Conservation (phyloP, 371 early-diverging fungal species). For the Actinomortierella ambigua region DNA sequence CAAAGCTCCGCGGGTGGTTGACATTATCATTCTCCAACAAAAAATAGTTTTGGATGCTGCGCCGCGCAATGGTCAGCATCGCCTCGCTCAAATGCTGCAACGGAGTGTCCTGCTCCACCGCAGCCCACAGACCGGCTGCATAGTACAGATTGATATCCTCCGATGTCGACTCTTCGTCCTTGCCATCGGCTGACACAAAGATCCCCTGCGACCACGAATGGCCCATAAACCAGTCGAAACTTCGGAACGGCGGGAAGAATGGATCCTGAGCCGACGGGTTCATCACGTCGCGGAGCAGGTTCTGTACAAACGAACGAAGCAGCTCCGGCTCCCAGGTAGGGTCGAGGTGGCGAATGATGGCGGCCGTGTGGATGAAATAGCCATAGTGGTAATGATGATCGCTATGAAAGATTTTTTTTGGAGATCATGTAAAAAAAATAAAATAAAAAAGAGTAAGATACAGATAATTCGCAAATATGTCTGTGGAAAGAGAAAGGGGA, state of each 20-base stretch:
- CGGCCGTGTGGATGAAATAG: slow-evolving; percentile 68
- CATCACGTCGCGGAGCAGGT: slow-evolving; percentile 72
- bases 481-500: background rate
- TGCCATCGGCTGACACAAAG: slow-evolving; percentile 67
- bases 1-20: slow-evolving; percentile 56
- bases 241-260: slow-evolving; percentile 68
- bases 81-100: slow-evolving; percentile 51
- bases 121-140: slow-evolving; percentile 68
- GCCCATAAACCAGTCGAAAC: slow-evolving; percentile 79
- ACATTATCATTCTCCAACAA: slow-evolving; percentile 56
- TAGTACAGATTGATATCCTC: slow-evolving; percentile 82
- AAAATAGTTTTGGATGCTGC: slow-evolving; percentile 72
- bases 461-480: slow-evolving; percentile 53
- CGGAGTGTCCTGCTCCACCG: slow-evolving; percentile 48
- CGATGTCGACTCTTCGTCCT: slow-evolving; percentile 78
- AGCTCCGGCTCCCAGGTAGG: slow-evolving; percentile 52
- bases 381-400: slow-evolving; percentile 89
- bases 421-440: background rate
- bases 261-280: slow-evolving; percentile 58
- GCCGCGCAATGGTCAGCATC: slow-evolving; percentile 60
- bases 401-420: slow-evolving; percentile 20
- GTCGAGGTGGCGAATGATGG: slow-evolving; percentile 68
- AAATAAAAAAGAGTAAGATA: slow-evolving; percentile 47
- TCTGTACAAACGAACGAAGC: slow-evolving; percentile 17
- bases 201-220: slow-evolving; percentile 85